Evolutionary conservation across 441 rosid species (phyloP), one percentile per base, ranked within the genome.

Genomic region (Croton setiger): DNA sequence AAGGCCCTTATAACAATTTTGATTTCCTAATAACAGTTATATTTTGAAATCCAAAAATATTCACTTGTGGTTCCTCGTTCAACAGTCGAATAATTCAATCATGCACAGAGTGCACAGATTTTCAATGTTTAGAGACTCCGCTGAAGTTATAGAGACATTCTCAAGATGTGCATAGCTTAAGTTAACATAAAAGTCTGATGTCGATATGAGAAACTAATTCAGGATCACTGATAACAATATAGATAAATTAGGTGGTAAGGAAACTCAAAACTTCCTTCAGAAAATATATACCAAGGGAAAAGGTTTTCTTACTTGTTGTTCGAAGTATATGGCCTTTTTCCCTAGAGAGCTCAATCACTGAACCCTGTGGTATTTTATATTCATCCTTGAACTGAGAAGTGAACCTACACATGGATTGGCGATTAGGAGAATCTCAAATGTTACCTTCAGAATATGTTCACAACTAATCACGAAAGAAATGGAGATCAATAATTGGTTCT

Each of bases 311-410:
- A 91, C 98, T 93, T 51, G 76, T 83, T 63, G 96, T 92, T 51
- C 76, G 77, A 73, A 89, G 92, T 27, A 86, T 76, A 69, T 88
- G 67, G 74, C 91, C 93, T 18, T 63, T 87, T 64, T 91, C 92
- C 82, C 82, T 81, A 23, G 95, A 82, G 73, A 93, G 83, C 70
- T 88, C 92, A 71, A 93, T 89, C 62, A 81, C 81, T 23, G 97
- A 86, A 61, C 90, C 86, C 45, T 79, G 83, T 12, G 98, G 97
- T 60, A 91, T 88, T 76, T 89, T 91, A 71, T 78, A 84, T 71
- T 91, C 98, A 80, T 93, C 98, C 81, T 89, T 91, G 81, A 93
- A 93, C 78, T 80, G 91, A 49, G 88, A 78, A 77, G 95, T 87
- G 61, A 93, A 93, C 80, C 98, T 93, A 74, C 79, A 79, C 10